phyloP scores from a whole-genome alignment of 2,329 filamentous ascomycete species.

The Trichoderma guizhouense region DNA sequence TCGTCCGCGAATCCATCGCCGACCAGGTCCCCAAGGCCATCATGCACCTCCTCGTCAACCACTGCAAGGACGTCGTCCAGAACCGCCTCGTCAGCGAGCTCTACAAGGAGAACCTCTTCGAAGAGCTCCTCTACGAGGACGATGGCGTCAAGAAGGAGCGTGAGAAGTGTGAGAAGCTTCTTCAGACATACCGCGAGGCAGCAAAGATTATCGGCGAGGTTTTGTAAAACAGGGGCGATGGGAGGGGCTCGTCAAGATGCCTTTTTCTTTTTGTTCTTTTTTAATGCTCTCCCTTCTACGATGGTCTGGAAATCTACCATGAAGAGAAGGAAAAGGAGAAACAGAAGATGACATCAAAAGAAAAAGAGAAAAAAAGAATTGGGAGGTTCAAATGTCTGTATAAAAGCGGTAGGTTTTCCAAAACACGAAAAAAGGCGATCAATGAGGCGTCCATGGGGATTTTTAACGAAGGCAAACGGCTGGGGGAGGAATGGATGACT shows the following conservation, averaged over 20 bases:
- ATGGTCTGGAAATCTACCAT: background rate
- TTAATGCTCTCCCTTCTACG: background rate
- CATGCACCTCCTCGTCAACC: constrained; percentile 97
- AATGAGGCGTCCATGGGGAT: constrained; percentile 15
- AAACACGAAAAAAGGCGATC: background rate
- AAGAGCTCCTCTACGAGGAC: constrained; percentile 94
- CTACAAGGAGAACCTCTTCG: constrained; percentile 87
- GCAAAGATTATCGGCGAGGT: constrained; percentile 98
- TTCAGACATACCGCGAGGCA: constrained; percentile 94
- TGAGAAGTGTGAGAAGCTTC: constrained; percentile 95
- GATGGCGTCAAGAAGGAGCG: constrained; percentile 96
- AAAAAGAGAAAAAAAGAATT: background rate
- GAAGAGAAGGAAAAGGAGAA: background rate
- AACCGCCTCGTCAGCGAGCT: constrained; percentile 93
- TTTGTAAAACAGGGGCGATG: constrained; percentile 52
- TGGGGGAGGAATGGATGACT: background rate
- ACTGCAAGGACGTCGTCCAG: constrained; percentile 96
- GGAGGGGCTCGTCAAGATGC: background rate
- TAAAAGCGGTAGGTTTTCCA: background rate
- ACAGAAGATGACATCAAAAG: background rate
- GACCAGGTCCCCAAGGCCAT: constrained; percentile 98
- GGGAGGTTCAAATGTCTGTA: background rate
- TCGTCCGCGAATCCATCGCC: constrained; percentile 96
- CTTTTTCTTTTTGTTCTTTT: background rate
- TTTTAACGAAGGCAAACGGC: background rate